Evolutionary conservation across 2,329 filamentous ascomycete genomes (phyloP), one percentile per base, ranked within the genome.

Genomic region (Aspergillus persii): DNA sequence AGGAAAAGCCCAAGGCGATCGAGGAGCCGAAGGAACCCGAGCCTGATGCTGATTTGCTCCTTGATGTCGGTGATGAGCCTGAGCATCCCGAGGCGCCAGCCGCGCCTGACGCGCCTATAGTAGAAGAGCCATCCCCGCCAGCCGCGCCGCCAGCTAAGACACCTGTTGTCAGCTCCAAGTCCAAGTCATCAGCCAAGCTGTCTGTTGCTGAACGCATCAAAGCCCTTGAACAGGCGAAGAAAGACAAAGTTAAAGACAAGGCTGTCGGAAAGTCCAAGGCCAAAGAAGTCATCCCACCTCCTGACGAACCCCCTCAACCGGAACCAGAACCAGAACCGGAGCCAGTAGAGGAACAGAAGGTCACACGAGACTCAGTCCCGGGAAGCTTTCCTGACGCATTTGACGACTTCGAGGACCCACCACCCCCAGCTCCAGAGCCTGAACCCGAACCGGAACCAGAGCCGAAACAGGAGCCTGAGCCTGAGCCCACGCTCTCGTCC

Each of bases 351-450:
- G 72, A 69, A 59, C 68, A 66, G 41, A 77, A 68, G 74, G 74
- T 67, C 26, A 72, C 71, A 9, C 75, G 72, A 54, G 77, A 79
- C 55, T 71, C 73, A 31, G 75, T 85, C 5, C 84, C 85, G 47
- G 86, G 85, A 57, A 83, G 82, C 61, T 88, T 88, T 69, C 85
- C 85, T 27, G 76, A 77, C 51, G 81, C 68, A 9, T 73, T 82
- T 63, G 80, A 81, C 39, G 79, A 82, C 41, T 70, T 61, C 41
- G 60, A 64, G n/a, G 63, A 65, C 9, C 63, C 61, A n/a, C 59
- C 60, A 8, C 56, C 58, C 9, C 53, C 59, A 30, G 71, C 63
- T 73, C 72, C 59, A 12, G 63, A 65, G 15, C 62, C 53, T 46
- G 67, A 68, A 31, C 63, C 64, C 0, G 65, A 65, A 50, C 64